phyloP scores from a whole-genome alignment of 768 basidiomycete species.

The Boletus subcaerulescens region DNA sequence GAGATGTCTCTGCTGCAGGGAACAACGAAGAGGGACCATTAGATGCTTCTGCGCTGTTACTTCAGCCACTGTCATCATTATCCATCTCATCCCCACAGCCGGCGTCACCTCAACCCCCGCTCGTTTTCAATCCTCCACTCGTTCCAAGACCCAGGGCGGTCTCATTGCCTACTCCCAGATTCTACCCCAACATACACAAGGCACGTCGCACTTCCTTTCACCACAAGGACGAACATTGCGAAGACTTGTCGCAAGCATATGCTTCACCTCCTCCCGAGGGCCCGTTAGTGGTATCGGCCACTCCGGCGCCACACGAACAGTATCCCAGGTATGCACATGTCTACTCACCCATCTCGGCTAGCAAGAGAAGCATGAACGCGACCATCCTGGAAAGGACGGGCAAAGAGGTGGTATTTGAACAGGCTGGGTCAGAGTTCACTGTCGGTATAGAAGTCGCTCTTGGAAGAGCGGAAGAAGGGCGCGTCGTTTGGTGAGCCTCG shows the following conservation, averaged over 20 bases:
- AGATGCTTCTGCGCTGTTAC: slow-evolving; percentile 26
- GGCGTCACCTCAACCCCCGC: slow-evolving; percentile 8
- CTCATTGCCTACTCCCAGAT: slow-evolving; percentile 19
- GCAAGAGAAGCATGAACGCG: slow-evolving; percentile 12
- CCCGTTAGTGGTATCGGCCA: slow-evolving; percentile 20
- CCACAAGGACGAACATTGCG: slow-evolving; percentile 17
- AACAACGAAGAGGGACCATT: slow-evolving; percentile 9
- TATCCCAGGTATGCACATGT: slow-evolving; percentile 31
- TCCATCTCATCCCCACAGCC: slow-evolving; percentile 10
- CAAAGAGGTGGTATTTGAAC: slow-evolving; percentile 27
- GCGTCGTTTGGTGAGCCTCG: slow-evolving; percentile 28
- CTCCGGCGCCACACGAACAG: slow-evolving; percentile 18
- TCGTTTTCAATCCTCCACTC: slow-evolving; percentile 9
- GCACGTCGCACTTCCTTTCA: slow-evolving; percentile 16
- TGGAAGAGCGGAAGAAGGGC: slow-evolving; percentile 33
- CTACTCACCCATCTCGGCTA: slow-evolving; percentile 12
- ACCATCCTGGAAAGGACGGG: slow-evolving; percentile 10
- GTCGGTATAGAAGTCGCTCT: slow-evolving; percentile 32
- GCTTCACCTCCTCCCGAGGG: slow-evolving; percentile 30
- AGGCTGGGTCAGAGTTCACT: slow-evolving; percentile 24
- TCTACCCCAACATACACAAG: slow-evolving; percentile 3
- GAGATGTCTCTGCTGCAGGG: not conserved
- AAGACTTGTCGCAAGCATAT: slow-evolving; percentile 31
- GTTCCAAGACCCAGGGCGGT: slow-evolving; percentile 24
- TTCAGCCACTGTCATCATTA: slow-evolving; percentile 25